Conservation (phyloP, 805 yeast genomes). For the Yamadazyma paraphyllophila region DNA sequence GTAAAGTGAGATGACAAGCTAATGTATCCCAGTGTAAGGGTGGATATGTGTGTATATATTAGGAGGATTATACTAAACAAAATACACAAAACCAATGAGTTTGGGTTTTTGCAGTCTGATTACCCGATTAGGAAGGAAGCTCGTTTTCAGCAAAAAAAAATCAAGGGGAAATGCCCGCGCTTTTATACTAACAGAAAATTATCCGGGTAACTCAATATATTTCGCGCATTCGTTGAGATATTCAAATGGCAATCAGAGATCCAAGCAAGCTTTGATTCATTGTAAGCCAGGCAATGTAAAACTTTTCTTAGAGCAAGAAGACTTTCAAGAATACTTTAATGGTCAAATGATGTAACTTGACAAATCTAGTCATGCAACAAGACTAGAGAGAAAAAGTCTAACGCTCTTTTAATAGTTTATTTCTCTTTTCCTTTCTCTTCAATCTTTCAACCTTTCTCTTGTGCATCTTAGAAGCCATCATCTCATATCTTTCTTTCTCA, state of each 20-base stretch:
- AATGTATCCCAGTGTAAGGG: constrained; percentile 36
- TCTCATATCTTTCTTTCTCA: constrained; percentile 85
- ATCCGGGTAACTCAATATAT: constrained; percentile 19
- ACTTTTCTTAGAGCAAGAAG: too few species aligned
- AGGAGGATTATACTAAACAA: not conserved
- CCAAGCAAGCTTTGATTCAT: not conserved
- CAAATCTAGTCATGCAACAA: too few species aligned
- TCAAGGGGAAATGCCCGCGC: constrained; percentile 13
- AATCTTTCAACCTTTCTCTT: constrained; percentile 88
- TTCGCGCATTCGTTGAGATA: not conserved
- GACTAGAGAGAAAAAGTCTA: constrained; percentile 19
- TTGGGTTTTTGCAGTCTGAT: constrained; percentile 7
- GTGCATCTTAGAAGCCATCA: constrained; percentile 82
- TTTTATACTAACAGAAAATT: constrained; percentile 16
- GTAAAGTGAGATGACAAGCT: constrained; percentile 34
- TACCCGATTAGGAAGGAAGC: constrained; percentile 10
- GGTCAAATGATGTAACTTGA: too few species aligned
- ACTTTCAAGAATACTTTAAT: too few species aligned
- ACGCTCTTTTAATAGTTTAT: constrained; percentile 89
- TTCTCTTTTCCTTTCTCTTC: constrained; percentile 90
- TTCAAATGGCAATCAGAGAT: not conserved
- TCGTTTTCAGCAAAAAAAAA: constrained; percentile 1
- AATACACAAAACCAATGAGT: constrained; percentile 6
- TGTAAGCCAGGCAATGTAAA: not conserved
- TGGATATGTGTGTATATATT: not conserved